These are phyloP conservation scores for Yarrowia sp. DNA, from an alignment of 805 yeast species.

Conservation along the genomic window DNA sequence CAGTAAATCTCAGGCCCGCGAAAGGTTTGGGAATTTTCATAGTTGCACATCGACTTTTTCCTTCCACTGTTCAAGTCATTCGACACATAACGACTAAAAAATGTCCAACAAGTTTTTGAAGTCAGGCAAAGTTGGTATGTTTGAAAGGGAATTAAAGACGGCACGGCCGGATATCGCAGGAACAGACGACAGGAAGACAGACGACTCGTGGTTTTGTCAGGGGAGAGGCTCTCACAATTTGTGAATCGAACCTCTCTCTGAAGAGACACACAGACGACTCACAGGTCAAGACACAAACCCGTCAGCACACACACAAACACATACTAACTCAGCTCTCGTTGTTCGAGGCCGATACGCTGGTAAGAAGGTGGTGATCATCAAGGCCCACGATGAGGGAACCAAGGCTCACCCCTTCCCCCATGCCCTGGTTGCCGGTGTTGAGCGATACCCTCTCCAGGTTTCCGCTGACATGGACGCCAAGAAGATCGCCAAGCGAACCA, in stretches of 20 bases:
- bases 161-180: conserved; percentile 2
- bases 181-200: neutral
- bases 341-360: conserved; percentile 99
- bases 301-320: neutral
- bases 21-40: conserved; percentile 26
- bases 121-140: conserved; percentile 99
- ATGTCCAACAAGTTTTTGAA: conserved; percentile 76
- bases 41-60: conserved; percentile 21
- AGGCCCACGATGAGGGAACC: conserved; percentile 98
- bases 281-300: neutral
- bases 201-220: neutral
- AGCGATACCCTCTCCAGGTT: conserved; percentile 96
- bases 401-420: conserved; percentile 98
- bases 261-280: no score
- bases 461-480: conserved; percentile 92
- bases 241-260: no score
- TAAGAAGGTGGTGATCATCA: conserved; percentile 98
- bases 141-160: neutral
- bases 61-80: conserved; percentile 24
- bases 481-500: conserved; percentile 95
- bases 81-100: conserved; percentile 23
- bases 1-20: conserved; percentile 25
- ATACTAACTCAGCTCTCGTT: conserved; percentile 69
- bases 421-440: conserved; percentile 99
- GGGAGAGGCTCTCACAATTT: neutral